phyloP scores from a whole-genome alignment of 495 filamentous ascomycete genomes.

The Aspergillus conjunctus region DNA sequence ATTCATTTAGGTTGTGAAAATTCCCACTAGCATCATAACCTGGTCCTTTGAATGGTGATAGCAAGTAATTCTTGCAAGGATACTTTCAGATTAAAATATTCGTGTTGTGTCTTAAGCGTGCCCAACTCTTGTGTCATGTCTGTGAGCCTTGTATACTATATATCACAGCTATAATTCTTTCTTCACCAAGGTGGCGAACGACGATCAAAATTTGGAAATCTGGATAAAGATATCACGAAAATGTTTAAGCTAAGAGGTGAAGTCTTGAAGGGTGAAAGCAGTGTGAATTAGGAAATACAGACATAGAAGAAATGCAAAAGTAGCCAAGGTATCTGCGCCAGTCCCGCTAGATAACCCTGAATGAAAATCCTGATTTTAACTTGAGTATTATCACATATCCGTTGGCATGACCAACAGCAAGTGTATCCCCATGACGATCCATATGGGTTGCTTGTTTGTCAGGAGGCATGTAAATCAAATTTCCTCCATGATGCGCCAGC shows the following conservation, averaged over 20 bases:
- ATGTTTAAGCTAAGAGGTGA: neutral
- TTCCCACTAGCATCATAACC: too few relatives aligned
- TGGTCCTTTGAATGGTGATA: too few relatives aligned
- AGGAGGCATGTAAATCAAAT: neutral
- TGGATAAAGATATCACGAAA: slow-evolving; percentile 1
- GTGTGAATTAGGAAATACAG: neutral
- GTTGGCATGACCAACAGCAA: neutral
- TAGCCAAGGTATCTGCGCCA: neutral
- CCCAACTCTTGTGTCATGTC: too few relatives aligned
- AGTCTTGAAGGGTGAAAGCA: neutral
- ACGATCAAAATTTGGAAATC: too few relatives aligned
- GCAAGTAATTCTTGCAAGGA: too few relatives aligned
- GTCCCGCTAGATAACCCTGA: neutral
- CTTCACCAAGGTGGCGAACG: too few relatives aligned
- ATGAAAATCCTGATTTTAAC: neutral
- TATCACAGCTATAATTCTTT: too few relatives aligned
- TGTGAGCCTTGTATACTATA: too few relatives aligned
- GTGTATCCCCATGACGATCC: neutral
- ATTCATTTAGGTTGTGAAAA: too few relatives aligned
- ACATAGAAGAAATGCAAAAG: neutral
- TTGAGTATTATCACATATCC: neutral
- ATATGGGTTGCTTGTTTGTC: neutral
- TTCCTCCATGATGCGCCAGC: neutral
- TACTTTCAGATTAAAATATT: too few relatives aligned
- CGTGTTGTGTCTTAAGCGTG: too few relatives aligned